Conservation (phyloP, 2,329 filamentous ascomycete species). For the Aspergillus tanneri region DNA sequence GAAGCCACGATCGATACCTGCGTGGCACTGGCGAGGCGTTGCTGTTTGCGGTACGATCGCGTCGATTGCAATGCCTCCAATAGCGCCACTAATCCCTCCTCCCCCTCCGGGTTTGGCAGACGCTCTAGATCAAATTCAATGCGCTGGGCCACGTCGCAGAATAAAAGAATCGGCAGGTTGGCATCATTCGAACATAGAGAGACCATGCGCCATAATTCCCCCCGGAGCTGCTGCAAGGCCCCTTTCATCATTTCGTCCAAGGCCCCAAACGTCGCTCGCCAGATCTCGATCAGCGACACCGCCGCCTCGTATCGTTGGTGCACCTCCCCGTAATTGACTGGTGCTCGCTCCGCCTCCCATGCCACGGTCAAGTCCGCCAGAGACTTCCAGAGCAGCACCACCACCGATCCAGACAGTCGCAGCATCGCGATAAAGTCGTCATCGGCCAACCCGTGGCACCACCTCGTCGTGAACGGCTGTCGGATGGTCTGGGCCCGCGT, state of each 20-base stretch:
- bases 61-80: neutral
- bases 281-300: neutral
- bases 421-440: neutral
- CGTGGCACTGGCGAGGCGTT: neutral
- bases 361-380: neutral
- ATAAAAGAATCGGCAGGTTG: slow-evolving; percentile 2
- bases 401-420: neutral
- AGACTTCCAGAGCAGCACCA: slow-evolving; percentile 4
- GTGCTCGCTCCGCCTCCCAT: neutral
- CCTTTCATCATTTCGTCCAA: neutral
- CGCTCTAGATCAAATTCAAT: neutral
- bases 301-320: neutral
- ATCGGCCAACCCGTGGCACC: neutral
- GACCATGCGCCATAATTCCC: neutral
- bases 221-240: neutral
- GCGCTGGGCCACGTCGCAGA: neutral
- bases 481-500: neutral
- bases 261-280: neutral
- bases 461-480: neutral
- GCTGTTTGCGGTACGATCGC: neutral
- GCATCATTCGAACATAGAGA: neutral
- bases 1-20: neutral
- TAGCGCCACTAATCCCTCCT: neutral
- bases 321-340: neutral
- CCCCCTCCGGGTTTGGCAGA: neutral